Percentiles rank a stretch among this genome's conserved stretches.
Conservation (phyloP, 495 filamentous ascomycete species). For the Penicillium coprophilum region DNA sequence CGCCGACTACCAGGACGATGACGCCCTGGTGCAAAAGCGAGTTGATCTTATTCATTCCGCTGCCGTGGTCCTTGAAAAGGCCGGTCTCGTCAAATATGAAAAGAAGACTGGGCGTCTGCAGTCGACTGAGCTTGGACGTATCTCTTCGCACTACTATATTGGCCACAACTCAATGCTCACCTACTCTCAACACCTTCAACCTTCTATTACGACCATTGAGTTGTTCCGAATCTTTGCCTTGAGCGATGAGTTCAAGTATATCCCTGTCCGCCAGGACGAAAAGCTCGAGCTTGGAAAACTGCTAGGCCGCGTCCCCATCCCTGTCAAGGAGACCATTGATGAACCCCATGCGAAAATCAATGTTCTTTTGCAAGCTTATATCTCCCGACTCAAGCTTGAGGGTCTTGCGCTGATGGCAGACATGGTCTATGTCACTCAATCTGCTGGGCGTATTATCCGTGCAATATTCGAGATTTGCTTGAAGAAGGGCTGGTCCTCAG, state of each 20-base stretch:
- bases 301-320: conserved; percentile 84
- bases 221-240: conserved; percentile 97
- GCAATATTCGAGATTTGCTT: conserved; percentile 96
- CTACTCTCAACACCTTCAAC: conserved; percentile 94
- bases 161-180: conserved; percentile 93
- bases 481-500: conserved; percentile 94
- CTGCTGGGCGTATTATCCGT: conserved; percentile 90
- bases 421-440: conserved; percentile 98
- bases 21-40: conserved; percentile 88
- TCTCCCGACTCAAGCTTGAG: conserved; percentile 90
- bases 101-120: conserved; percentile 88
- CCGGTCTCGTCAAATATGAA: conserved; percentile 90
- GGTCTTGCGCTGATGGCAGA: conserved; percentile 97
- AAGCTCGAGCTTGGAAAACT: conserved; percentile 95
- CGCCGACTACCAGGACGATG: conserved; percentile 90
- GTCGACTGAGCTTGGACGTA: conserved; percentile 88
- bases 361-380: conserved; percentile 95
- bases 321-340: conserved; percentile 96
- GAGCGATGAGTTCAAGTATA: conserved; percentile 98
- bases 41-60: conserved; percentile 97
- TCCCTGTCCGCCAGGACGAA: conserved; percentile 95
- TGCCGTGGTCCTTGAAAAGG: conserved; percentile 81
- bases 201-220: conserved; percentile 86
- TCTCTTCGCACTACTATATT: conserved; percentile 98
- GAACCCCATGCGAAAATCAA: conserved; percentile 99